A percentile compares a stretch with the other conserved stretches of the same genome.
phyloP scores from a whole-genome alignment of 805 yeast genomes.

The Tetrapisispora fleetii region DNA sequence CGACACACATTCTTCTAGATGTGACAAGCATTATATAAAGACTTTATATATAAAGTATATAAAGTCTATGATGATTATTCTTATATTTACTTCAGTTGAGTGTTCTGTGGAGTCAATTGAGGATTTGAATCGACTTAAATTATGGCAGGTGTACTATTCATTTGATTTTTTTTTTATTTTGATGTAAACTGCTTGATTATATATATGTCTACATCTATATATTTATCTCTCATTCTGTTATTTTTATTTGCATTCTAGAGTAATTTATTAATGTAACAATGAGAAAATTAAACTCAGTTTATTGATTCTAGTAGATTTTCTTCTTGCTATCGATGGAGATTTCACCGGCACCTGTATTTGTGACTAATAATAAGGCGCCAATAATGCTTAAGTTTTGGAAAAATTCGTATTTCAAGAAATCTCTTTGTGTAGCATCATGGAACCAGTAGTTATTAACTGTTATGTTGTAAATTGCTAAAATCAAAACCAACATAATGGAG shows the following conservation, averaged over 20 bases:
- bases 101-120: too few species aligned
- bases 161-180: too few species aligned
- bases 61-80: too few species aligned
- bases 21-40: too few species aligned
- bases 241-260: background rate
- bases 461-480: slow-evolving; percentile 68
- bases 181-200: too few species aligned
- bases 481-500: slow-evolving; percentile 57
- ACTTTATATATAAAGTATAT: too few species aligned
- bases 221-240: too few species aligned
- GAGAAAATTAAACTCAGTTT: background rate
- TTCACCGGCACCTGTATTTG: slow-evolving; percentile 94
- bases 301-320: slow-evolving; percentile 54
- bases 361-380: slow-evolving; percentile 85
- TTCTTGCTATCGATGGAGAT: slow-evolving; percentile 91
- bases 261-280: background rate
- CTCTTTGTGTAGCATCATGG: slow-evolving; percentile 60
- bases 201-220: too few species aligned
- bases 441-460: slow-evolving; percentile 85
- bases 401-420: slow-evolving; percentile 82
- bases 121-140: too few species aligned
- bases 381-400: slow-evolving; percentile 91
- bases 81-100: too few species aligned
- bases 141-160: too few species aligned
- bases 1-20: too few species aligned